Evolutionary conservation across 345 rosid genomes (phyloP), one percentile per base, ranked within the genome.

Genomic region (Toxicodendron radicans): DNA sequence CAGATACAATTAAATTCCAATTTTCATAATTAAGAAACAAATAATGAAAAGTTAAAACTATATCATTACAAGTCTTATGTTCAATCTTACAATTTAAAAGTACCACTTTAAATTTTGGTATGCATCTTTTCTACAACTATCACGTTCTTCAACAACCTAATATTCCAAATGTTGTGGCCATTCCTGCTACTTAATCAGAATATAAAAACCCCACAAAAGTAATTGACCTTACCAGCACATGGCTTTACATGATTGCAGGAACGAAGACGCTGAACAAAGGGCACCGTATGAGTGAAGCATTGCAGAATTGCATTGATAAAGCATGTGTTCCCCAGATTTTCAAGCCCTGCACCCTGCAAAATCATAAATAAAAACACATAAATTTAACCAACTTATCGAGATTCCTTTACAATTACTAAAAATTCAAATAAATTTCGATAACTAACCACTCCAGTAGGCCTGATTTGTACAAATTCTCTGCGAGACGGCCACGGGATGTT

Each of bases 261-360:
- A 27, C 70, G 79, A 66, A 96, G 89, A 66, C 82, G 87, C 75
- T 82, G 77, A 52, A 93, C 81, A 66, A 93, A 76, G 0, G 94
- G 92, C 72, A 93, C 91, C 0, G 98, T 90, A 68, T 96, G 99
- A 10, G 97, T 92, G 58, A 96, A 76, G 78, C 99, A 93, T 72
- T 96, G 99, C 77, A 96, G 76, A 43, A 93, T 85, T 7, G 95
- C 89, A 74, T 96, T 96, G 38, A 96, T 67, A 71, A 89, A 96
- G 82, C 99, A 96, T 2, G 91, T 90, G 75, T 92, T 90, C 14
- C 98, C 99, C 60, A 87, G 73, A 82, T 96, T 96, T 21, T 11
- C 68, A 59, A 96, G 87, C 53, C 97, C 99, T 33, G 92, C 92
- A 27, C 97, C 99, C 99, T 96, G 78, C 72, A 76, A 62, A 74